Evolutionary conservation across 768 basidiomycete genomes (phyloP).

Genomic region (Rubroboletus pulcherrimus): DNA sequence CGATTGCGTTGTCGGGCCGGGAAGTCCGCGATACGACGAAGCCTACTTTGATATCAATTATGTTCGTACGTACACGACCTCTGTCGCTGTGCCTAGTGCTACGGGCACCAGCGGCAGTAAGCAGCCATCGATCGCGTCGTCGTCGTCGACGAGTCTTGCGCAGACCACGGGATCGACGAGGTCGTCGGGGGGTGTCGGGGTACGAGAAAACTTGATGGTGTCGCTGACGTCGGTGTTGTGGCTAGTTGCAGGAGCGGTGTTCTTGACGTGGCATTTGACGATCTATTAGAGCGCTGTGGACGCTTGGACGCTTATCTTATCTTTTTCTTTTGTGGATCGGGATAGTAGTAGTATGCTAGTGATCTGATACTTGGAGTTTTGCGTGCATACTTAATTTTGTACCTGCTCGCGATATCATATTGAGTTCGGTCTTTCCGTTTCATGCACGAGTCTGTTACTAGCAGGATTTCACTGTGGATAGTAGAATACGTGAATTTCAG

Average conservation of each 20-base stretch:
- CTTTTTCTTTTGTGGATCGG: neutral
- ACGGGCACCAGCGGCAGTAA: neutral
- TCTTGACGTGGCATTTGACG: constrained; percentile 11
- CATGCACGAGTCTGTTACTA: too few relatives aligned
- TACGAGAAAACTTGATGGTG: neutral
- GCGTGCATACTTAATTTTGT: too few relatives aligned
- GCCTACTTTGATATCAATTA: constrained; percentile 69
- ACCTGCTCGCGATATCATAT: too few relatives aligned
- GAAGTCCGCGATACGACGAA: constrained; percentile 50
- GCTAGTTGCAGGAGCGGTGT: neutral
- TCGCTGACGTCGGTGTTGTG: neutral
- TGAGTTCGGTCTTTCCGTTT: too few relatives aligned
- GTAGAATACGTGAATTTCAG: neutral
- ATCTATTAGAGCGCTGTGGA: neutral
- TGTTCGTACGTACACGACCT: constrained; percentile 54
- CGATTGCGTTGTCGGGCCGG: constrained; percentile 52
- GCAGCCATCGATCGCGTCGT: neutral
- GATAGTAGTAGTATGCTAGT: too few relatives aligned
- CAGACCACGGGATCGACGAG: neutral
- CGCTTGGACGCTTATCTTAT: neutral
- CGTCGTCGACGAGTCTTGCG: neutral
- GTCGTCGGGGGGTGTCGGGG: neutral
- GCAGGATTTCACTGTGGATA: neutral
- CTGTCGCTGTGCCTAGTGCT: neutral
- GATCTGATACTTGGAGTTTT: too few relatives aligned